Evolutionary conservation across 1,284 basidiomycete species (phyloP).

Genomic region (Tilletia caries): DNA sequence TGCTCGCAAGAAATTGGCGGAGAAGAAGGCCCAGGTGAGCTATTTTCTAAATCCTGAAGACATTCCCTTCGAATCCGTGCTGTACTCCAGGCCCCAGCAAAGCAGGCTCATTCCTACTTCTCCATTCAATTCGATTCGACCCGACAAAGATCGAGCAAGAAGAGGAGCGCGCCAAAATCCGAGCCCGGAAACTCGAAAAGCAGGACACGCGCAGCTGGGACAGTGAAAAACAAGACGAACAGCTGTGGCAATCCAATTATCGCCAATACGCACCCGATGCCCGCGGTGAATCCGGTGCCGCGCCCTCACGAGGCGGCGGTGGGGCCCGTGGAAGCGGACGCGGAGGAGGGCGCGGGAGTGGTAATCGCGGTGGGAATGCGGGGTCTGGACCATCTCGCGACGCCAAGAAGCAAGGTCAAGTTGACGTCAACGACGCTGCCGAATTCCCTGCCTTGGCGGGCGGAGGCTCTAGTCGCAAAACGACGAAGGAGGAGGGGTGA

Average conservation of each 20-base stretch:
- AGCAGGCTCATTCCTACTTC: no score
- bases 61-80: neutral
- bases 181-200: constrained; percentile 14
- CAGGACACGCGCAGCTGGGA: constrained; percentile 15
- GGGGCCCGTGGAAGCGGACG: neutral
- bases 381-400: neutral
- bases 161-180: constrained; percentile 11
- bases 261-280: constrained; percentile 5
- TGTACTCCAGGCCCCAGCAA: neutral
- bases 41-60: neutral
- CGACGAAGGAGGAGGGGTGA: neutral
- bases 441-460: neutral
- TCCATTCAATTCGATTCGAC: no score
- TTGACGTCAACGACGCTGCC: neutral
- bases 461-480: neutral
- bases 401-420: neutral
- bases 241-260: constrained; percentile 9
- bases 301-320: neutral
- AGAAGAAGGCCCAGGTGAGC: constrained; percentile 14
- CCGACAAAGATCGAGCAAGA: constrained; percentile 14
- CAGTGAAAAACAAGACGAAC: constrained; percentile 16
- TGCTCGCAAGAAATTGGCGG: constrained; percentile 9
- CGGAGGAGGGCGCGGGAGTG: neutral
- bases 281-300: neutral
- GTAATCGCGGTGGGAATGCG: neutral